These are phyloP conservation scores for Leccinum holopus DNA, from an alignment of 1,284 basidiomycete genomes.

Conservation along the genomic window DNA sequence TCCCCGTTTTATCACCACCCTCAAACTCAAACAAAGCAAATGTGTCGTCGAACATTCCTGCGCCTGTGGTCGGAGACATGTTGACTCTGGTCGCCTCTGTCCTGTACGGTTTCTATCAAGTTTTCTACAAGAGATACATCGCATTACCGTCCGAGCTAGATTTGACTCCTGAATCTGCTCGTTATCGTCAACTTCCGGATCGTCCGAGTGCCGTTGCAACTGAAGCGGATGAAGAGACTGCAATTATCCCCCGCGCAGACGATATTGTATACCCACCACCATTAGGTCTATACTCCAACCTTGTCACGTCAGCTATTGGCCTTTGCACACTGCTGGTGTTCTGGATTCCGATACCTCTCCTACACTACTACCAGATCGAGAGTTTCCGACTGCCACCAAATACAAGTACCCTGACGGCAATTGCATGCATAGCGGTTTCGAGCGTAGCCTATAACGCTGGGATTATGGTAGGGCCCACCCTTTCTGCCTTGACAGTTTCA, in stretches of 20 bases:
- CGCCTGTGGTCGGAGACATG: slow-evolving; percentile 73
- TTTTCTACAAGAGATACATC: slow-evolving; percentile 78
- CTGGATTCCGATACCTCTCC: slow-evolving; percentile 71
- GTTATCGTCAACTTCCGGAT: slow-evolving; percentile 46
- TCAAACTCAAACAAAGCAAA: slow-evolving; percentile 22
- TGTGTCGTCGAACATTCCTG: slow-evolving; percentile 31
- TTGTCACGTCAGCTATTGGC: slow-evolving; percentile 69
- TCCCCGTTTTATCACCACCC: slow-evolving; percentile 30
- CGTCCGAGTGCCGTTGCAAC: slow-evolving; percentile 31
- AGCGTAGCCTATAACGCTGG: slow-evolving; percentile 76
- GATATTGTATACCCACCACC: slow-evolving; percentile 56
- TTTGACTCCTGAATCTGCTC: slow-evolving; percentile 36
- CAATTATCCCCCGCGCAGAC: slow-evolving; percentile 13
- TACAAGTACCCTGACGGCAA: slow-evolving; percentile 42
- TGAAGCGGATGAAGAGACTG: slow-evolving; percentile 22
- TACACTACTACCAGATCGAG: slow-evolving; percentile 61
- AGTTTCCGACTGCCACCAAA: slow-evolving; percentile 58
- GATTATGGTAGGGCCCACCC: slow-evolving; percentile 58
- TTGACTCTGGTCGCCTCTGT: slow-evolving; percentile 71
- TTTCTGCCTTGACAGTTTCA: background rate
- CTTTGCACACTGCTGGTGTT: slow-evolving; percentile 60
- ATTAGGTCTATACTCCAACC: slow-evolving; percentile 77
- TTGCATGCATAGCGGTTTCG: slow-evolving; percentile 61
- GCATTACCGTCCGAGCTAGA: slow-evolving; percentile 63
- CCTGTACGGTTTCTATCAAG: slow-evolving; percentile 67